A percentile compares a stretch with the other conserved stretches of the same genome.
phyloP scores from a whole-genome alignment of 768 basidiomycete genomes.

The Tulasnella calospora region DNA sequence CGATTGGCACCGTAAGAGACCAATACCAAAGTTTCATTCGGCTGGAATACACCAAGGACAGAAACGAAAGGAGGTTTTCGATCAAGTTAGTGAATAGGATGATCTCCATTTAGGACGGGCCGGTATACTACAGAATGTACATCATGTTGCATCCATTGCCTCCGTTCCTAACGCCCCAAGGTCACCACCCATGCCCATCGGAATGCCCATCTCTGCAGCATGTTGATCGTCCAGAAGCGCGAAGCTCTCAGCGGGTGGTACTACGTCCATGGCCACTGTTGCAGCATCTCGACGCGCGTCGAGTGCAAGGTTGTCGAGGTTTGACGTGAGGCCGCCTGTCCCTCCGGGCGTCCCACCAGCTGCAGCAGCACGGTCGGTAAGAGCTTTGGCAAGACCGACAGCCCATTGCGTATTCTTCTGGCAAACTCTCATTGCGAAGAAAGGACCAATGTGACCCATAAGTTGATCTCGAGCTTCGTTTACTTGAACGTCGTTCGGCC shows the following conservation, averaged over 20 bases:
- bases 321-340: not conserved
- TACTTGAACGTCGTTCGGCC: not conserved
- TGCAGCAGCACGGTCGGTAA: not conserved
- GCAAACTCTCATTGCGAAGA: conserved; percentile 7
- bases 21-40: not conserved
- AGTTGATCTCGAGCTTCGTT: conserved; percentile 7
- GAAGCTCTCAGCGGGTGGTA: not conserved
- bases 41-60: not conserved
- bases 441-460: not conserved
- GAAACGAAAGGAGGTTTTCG: not conserved
- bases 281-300: not conserved
- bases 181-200: conserved; percentile 18
- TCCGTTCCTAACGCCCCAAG: not conserved
- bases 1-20: not conserved
- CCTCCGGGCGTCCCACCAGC: not conserved
- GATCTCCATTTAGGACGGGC: not conserved
- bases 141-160: conserved; percentile 21
- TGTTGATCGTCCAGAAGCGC: not conserved
- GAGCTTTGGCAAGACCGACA: conserved; percentile 7
- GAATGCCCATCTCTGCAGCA: conserved; percentile 7
- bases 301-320: not conserved
- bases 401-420: conserved; percentile 9
- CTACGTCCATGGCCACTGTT: not conserved
- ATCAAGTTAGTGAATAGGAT: not conserved
- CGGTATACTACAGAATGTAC: not conserved